Evolutionary conservation across 2,329 filamentous ascomycete species (phyloP), one percentile per base, ranked within the genome.

Genomic region (Fusarium nematophilum): DNA sequence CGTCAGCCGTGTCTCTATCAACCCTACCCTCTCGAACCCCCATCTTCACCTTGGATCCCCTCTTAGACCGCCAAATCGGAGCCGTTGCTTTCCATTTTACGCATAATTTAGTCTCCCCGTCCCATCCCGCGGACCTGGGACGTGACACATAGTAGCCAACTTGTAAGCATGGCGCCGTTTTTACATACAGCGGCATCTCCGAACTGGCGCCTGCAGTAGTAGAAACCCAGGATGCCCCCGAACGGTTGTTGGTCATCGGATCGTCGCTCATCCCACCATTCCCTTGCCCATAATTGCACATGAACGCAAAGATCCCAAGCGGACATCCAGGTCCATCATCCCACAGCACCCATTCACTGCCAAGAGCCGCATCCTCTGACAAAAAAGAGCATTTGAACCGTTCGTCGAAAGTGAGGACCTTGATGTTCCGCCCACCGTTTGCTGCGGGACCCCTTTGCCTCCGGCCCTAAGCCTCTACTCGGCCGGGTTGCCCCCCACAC

Each of bases 391-490:
- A 9, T 27, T 39, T 33, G n/a, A 33, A 6, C 31, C 13, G 31
- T 14, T 9, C 14, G 8, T 4, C 9, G n/a, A n/a, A n/a, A n/a
- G 36, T 56, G 59, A 64, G 59, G 59, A 63, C 59, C 60, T 64
- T 64, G 51, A 61, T 64, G 47, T 64, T 49, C 33, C 26, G 10
- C 26, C 2, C 3, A n/a, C 27, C 15, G 26, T 23, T n/a, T n/a
- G n/a, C n/a, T n/a, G n/a, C n/a, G n/a, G n/a, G n/a, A n/a, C n/a
- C n/a, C n/a, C n/a, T n/a, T n/a, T n/a, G n/a, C n/a, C n/a, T n/a
- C 27, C 14, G 15, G 5, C 27, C 13, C 13, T 9, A 14, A 18
- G 8, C 17, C 5, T 23, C 33, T 25, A 45, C 44, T 39, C 34
- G 34, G 15, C 34, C 45, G 34, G 23, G 38, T 38, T 18, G 8